phyloP scores from a whole-genome alignment of 306 rosid genomes.

The Quercus robur region DNA sequence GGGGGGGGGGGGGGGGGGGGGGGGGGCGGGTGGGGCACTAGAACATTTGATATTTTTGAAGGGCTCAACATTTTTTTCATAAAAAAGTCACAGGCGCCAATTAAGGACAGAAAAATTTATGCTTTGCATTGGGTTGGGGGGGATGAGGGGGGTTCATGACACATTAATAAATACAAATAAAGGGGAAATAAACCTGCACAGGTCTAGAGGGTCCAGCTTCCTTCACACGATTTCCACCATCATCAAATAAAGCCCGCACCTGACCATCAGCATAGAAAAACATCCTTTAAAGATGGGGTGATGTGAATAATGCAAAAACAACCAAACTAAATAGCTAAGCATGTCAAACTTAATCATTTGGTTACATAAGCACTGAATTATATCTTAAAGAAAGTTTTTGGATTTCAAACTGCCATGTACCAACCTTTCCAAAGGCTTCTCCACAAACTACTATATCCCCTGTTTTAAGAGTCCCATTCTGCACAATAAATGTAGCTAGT shows the following conservation, averaged over 20 bases:
- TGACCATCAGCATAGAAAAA: slow-evolving; percentile 25
- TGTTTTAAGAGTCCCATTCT: slow-evolving; percentile 82
- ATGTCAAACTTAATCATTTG: neutral
- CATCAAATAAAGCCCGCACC: slow-evolving; percentile 97
- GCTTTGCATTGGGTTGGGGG: neutral
- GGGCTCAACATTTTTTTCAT: too few species aligned
- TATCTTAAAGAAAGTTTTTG: neutral
- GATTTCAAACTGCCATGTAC: slow-evolving; percentile 17
- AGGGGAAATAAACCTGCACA: slow-evolving; percentile 66
- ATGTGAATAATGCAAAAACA: neutral
- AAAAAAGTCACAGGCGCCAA: neutral
- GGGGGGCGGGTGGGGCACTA: too few species aligned
- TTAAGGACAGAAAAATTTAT: neutral
- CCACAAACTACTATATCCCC: slow-evolving; percentile 90
- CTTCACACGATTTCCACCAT: slow-evolving; percentile 75
- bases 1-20: too few species aligned
- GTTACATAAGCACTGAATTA: slow-evolving; percentile 10
- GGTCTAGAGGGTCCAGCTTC: slow-evolving; percentile 90
- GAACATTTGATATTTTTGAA: too few species aligned
- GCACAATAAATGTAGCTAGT: slow-evolving; percentile 82
- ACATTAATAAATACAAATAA: neutral
- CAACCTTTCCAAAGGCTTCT: slow-evolving; percentile 95
- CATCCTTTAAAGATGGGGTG: slow-evolving; percentile 15
- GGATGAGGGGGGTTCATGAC: neutral
- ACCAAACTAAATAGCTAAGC: slow-evolving; percentile 1